phyloP scores from a whole-genome alignment of 2,329 filamentous ascomycete species.

The Fusarium compactum region DNA sequence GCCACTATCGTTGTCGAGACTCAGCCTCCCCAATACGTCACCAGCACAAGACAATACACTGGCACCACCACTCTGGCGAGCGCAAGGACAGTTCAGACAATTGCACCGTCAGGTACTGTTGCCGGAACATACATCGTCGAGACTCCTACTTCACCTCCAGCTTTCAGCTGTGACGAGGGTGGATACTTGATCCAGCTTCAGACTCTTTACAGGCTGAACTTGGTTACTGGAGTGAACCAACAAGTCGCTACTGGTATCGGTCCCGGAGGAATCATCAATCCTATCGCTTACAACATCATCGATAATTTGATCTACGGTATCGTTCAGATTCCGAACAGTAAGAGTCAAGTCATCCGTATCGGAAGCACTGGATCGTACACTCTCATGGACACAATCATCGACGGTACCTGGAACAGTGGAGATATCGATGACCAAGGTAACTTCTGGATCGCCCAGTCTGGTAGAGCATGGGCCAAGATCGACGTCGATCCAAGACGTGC shows the following conservation, averaged over 20 bases:
- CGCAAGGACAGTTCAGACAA: background rate
- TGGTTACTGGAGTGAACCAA: conserved; percentile 2
- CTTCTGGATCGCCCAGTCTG: conserved; percentile 9
- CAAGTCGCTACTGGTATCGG: conserved; percentile 3
- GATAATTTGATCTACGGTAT: conserved; percentile 16
- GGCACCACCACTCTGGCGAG: background rate
- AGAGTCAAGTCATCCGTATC: conserved; percentile 16
- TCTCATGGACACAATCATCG: conserved; percentile 3
- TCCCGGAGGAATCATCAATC: conserved; percentile 5
- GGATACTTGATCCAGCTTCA: conserved; percentile 22
- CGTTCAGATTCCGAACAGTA: conserved; percentile 1
- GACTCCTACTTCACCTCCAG: conserved; percentile 7
- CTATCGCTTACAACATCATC: conserved; percentile 13
- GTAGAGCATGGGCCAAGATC: conserved; percentile 12
- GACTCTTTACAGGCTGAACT: conserved; percentile 12
- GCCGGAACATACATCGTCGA: conserved; percentile 10
- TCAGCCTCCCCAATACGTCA: background rate
- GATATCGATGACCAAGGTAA: conserved; percentile 3
- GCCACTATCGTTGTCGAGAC: conserved; percentile 12
- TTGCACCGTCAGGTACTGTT: background rate
- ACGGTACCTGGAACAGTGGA: conserved; percentile 10
- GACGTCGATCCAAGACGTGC: conserved; percentile 9
- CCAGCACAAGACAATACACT: conserved; percentile 1
- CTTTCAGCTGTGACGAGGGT: conserved; percentile 22
- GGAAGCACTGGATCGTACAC: conserved; percentile 12